Percentiles rank a stretch among this genome's conserved stretches.
Evolutionary conservation across 2,329 filamentous ascomycete species (phyloP).

Genomic region (Alternaria longipes): DNA sequence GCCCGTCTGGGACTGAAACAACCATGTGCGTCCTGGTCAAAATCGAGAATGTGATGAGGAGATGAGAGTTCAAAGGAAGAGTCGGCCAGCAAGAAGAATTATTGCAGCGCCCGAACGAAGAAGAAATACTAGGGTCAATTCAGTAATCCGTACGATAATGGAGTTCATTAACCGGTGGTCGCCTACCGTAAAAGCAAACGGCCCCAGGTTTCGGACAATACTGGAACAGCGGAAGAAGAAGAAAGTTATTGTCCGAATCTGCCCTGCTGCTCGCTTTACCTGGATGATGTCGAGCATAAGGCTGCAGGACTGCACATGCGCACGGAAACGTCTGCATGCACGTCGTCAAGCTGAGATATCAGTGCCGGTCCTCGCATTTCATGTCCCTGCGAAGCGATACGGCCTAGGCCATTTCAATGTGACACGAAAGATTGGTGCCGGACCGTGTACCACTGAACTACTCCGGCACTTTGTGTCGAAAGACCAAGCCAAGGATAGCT

Average conservation of each 20-base stretch:
- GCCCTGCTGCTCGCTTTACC: constrained; percentile 3
- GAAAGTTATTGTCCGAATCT: not conserved
- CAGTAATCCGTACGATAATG: not conserved
- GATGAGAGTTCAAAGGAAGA: not conserved
- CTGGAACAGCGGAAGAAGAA: not conserved
- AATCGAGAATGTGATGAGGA: not conserved
- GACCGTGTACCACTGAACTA: constrained; percentile 1
- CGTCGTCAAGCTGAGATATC: not conserved
- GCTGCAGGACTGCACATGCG: constrained; percentile 6
- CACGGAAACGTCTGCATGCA: constrained; percentile 11
- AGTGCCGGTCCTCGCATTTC: constrained; percentile 4
- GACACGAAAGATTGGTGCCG: constrained; percentile 2
- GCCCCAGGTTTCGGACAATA: not conserved
- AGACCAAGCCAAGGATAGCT: not conserved
- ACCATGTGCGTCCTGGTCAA: not conserved
- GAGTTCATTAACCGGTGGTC: not conserved
- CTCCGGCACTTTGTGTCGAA: constrained; percentile 1
- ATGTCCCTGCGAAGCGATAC: not conserved
- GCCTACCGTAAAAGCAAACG: not conserved
- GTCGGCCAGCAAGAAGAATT: not conserved
- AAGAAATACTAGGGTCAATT: not conserved
- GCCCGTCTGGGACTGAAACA: not conserved
- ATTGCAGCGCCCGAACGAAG: not conserved
- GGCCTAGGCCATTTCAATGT: constrained; percentile 4
- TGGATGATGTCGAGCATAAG: constrained; percentile 4